These are phyloP conservation scores for Chloris gayana DNA, from an alignment of 176 grass and related monocot genomes.

Conservation along the genomic window DNA sequence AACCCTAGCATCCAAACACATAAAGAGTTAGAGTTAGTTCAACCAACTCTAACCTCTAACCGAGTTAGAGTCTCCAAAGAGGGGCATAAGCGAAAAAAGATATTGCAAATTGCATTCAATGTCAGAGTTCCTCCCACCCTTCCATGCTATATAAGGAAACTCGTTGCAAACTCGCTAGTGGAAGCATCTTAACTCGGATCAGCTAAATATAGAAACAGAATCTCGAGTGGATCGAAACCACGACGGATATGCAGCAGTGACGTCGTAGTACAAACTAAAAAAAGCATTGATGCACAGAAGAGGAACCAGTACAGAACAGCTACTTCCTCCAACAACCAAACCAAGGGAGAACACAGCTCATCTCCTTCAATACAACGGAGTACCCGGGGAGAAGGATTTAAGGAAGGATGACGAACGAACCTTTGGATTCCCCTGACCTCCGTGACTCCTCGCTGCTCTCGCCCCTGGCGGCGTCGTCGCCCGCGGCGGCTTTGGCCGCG, in stretches of 20 bases:
- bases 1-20: no score
- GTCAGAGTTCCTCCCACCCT: neutral
- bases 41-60: no score
- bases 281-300: conserved; percentile 10
- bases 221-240: neutral
- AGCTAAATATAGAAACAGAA: conserved; percentile 19
- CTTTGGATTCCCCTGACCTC: conserved; percentile 50
- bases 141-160: conserved; percentile 11
- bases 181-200: conserved; percentile 23
- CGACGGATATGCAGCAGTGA: neutral
- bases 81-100: neutral
- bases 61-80: no score
- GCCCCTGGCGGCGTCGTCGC: conserved; percentile 23
- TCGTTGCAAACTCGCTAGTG: neutral
- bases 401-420: conserved; percentile 24
- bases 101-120: neutral
- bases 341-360: neutral
- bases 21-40: no score
- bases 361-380: neutral
- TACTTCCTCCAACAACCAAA: conserved; percentile 3
- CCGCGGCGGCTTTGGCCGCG: neutral
- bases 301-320: neutral
- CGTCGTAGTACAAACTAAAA: conserved; percentile 31
- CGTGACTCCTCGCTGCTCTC: conserved; percentile 55
- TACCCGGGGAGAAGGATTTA: no score